Evolutionary conservation across 805 yeast genomes (phyloP), one percentile per base, ranked within the genome.

Genomic region (Blastobotrys terrestris): DNA sequence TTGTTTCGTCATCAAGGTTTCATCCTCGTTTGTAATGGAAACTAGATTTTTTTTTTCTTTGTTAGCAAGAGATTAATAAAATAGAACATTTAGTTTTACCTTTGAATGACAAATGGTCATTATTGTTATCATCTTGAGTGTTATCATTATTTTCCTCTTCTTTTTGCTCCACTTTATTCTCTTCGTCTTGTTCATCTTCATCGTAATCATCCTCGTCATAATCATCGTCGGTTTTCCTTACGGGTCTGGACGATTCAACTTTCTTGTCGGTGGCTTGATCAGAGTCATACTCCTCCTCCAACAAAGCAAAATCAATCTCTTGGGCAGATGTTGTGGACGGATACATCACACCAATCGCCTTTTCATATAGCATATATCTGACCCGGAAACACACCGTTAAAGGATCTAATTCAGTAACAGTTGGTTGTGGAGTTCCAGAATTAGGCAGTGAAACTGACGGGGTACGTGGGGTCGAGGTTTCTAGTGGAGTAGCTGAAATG

Each of bases 181-280:
- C 41, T 31, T 31, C 53, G 11, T 52, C 58, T 14, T 64, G 63
- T 6, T 56, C 65, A 2, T 63, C 67, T 3, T 68, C 72, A 11
- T 68, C 73, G 6, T 67, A 76, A 22, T 64, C 70, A n/a, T 72
- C 76, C 16, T 71, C 69, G 31, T 72, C 72, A 43, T 71, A 70
- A 46, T 69, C 67, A 26, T 69, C 69, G 44, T 66, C 67, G 13
- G 59, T 65, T 14, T 41, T 49, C 18, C 55, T 46, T 15, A 47
- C 52, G n/a, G 35, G 50, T 13, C 46, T 31, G 41, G 18, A 31
- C 15, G 46, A 42, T 26, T 16, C 46, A n/a, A n/a, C n/a, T 19
- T 41, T 26, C 21, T 51, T 11, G 42, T 39, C 51, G 1, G 31
- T 21, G 16, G 39, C 49, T 19, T 42, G 39, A 16, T 22, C 46